Base-by-base conservation (phyloP, 768 basidiomycete genomes). In the Tricholoma furcatifolium region DNA sequence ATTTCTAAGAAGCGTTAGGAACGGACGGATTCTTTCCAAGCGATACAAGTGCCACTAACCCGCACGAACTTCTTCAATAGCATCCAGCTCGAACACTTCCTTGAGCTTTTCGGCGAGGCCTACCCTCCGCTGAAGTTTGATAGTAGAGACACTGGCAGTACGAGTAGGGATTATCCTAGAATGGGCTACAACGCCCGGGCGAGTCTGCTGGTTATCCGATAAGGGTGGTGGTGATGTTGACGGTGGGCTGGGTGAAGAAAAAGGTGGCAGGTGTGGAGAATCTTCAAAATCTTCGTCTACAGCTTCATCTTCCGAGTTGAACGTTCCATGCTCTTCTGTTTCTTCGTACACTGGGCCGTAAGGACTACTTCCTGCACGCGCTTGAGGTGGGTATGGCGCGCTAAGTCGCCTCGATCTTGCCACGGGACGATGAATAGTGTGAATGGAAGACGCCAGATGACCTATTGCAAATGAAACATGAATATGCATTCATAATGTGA, bases 61-160 rank as follows among this genome's bases (percentile, higher is more conserved):
- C 55, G 89, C 85, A 51, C 89, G 72, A 10, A 99, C 95, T 67
- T 96, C 92, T 49, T 86, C 80, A 36, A 93, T 88, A 39, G 81
- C 85, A 15, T 82, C 75, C 35, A 98, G 65, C 34, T 90, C 88
- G 62, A 94, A 99, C 2, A 98, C 84, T 43, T 95, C 91, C 65
- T 81, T 83, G 50, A 99, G 70, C 71, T 95, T 97, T 72, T 90
- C 85, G 2, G 92, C 94, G 36, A 99, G 72, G 41, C 83, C 83
- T 23, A 79, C 76, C 52, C 91, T 77, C 47, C 91, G 77, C 61
- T 85, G 75, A 7, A 84, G 56, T 57, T 82, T 78, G 45, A 96
- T 83, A 31, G 92, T 87, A 12, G 87, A 73, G 75, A 92, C 78
- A 67, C 89, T 85, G 35, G 84, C 82, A 52, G 78, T 64, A 43